Conservation (phyloP, 331 rosid species). For the Cydonia oblonga region DNA sequence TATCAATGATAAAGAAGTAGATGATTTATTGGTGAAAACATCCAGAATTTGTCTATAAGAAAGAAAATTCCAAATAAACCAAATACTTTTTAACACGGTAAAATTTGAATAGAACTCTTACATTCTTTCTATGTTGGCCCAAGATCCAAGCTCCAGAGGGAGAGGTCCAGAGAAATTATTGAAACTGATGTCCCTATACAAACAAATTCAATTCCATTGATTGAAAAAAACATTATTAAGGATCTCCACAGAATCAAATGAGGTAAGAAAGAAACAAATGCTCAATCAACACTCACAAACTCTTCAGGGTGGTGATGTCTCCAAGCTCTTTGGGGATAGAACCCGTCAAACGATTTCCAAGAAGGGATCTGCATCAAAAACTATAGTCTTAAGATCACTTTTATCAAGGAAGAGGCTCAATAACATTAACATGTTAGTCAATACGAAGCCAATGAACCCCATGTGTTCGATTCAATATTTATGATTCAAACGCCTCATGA, state of each 20-base stretch:
- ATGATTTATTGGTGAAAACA: neutral
- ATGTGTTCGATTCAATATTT: neutral
- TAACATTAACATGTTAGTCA: neutral
- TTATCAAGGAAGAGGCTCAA: neutral
- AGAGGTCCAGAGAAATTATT: conserved; percentile 57
- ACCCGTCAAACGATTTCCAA: conserved; percentile 63
- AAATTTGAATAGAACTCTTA: conserved; percentile 11
- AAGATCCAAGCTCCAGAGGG: conserved; percentile 68
- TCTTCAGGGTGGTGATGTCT: conserved; percentile 50
- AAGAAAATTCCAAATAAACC: neutral
- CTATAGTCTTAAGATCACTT: neutral
- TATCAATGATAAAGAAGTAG: too few species aligned
- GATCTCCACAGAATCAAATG: neutral
- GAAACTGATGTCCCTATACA: conserved; percentile 36
- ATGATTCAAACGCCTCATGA: too few species aligned
- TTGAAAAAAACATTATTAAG: too few species aligned
- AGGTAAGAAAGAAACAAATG: too few species aligned
- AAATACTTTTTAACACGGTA: neutral
- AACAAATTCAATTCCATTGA: neutral
- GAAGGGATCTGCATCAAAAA: conserved; percentile 39
- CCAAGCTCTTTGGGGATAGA: conserved; percentile 49
- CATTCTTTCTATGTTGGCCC: conserved; percentile 40
- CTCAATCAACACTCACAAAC: conserved; percentile 40
- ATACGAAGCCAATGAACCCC: neutral
- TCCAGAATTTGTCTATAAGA: neutral